Conservation (phyloP, 2,329 filamentous ascomycete species). For the Torrubiella hemipterigena region DNA sequence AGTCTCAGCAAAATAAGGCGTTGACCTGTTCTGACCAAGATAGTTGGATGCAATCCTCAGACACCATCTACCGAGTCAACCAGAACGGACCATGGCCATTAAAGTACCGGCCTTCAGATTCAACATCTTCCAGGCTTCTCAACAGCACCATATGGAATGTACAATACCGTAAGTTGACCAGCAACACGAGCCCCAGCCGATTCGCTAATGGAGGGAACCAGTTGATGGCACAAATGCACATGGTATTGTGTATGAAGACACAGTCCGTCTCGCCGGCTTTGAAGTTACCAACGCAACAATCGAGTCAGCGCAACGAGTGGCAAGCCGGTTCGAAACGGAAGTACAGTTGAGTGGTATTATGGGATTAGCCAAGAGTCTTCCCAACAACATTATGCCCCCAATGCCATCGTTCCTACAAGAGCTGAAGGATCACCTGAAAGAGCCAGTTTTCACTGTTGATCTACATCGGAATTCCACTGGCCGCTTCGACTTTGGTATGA, state of each 20-base stretch:
- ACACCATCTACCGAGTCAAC: conserved; percentile 26
- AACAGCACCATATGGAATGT: conserved; percentile 35
- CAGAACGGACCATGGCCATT: conserved; percentile 22
- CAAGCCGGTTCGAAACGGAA: conserved; percentile 28
- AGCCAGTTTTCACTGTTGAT: conserved; percentile 36
- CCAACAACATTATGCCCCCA: conserved; percentile 29
- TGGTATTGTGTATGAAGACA: conserved; percentile 40
- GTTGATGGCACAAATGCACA: conserved; percentile 31
- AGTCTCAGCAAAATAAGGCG: conserved; percentile 27
- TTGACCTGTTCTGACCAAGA: not conserved
- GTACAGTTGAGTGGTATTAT: conserved; percentile 35
- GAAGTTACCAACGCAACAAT: conserved; percentile 31
- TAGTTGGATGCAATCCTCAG: conserved; percentile 43
- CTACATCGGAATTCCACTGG: conserved; percentile 34
- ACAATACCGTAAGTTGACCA: conserved; percentile 31
- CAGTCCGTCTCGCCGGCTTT: conserved; percentile 31
- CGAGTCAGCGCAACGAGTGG: conserved; percentile 33
- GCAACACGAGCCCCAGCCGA: not conserved
- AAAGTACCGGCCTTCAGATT: conserved; percentile 31
- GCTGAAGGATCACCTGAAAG: conserved; percentile 25
- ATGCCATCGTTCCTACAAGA: conserved; percentile 32
- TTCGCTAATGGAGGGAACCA: conserved; percentile 7
- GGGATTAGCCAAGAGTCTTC: conserved; percentile 35
- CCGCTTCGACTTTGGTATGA: conserved; percentile 37
- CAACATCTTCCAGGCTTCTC: conserved; percentile 28